Base-by-base conservation (phyloP, 306 rosid genomes). In the Malus sylvestris region DNA sequence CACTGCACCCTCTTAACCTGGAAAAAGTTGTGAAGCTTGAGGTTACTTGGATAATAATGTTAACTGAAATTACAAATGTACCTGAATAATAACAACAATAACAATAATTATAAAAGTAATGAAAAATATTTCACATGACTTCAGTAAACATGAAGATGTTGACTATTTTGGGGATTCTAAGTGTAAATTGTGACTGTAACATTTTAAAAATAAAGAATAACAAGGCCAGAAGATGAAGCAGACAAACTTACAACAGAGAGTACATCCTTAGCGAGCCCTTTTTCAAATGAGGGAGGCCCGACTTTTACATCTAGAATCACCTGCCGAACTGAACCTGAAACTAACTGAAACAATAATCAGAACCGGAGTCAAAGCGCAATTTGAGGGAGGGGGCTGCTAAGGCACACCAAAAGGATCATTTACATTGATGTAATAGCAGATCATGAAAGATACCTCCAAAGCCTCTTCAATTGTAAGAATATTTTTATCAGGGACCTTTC, bases 261-360 rank as follows among this genome's bases (percentile, higher is more conserved):
- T 79, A 93, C 84, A 76, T 93, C 94, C 71, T 67, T 68, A 15
- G 97, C 98, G 49, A 93, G 91, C 40, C 93, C 97, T 55, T 81
- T 91, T 88, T 93, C 98, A 84, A 80, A 90, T 25, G 76, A 87
- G 14, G 97, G 98, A 66, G 96, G 97, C 65, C 98, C 97, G 60
- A 90, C 93, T 80, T 93, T 93, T 33, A 90, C 88, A 72, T 93
- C 98, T 80, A 93, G 81, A 71, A 93, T 69, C 83, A 93, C 95
- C 85, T 83, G 91, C 70, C 61, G 78, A 27, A 90, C 97, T 76
- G 93, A 87, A 76, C 81, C 86, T 84, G 91, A 79, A 53, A 87
- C 76, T 72, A 88, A 72, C 97, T 93, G 76, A 45, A 78, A 86
- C 57, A 69, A 65, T 23, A 69, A 75, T 46, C 19, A 69, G 62